Base-by-base conservation (phyloP, 2,329 filamentous ascomycete species). In the Xylaria sp. region DNA sequence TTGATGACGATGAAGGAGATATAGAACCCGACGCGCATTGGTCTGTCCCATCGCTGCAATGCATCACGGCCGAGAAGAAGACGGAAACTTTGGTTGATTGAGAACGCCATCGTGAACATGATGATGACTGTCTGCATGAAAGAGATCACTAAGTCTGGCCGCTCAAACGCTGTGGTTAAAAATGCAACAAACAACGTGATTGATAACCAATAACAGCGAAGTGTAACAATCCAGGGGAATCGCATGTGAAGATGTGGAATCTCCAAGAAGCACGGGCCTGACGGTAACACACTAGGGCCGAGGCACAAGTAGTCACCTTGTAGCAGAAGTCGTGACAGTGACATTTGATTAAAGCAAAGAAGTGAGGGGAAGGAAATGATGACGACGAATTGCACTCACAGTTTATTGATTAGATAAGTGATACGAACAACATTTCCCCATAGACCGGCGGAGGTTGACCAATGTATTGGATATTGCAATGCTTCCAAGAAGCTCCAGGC, bases 171-270 rank as follows among this genome's bases (percentile, higher is more conserved):
- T 25, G 20, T 1, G 20, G 23, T 2, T 2, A 33, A 55, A 20
- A 15, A 18, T 36, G 33, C 33, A n/a, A 55, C 20, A 12, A 36
- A n/a, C 3, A 55, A 8, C 52, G 23, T 9, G 3, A 55, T 5
- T 23, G 28, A 36, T n/a, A 55, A 13, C 52, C 52, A 55, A 23
- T 6, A n/a, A 55, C n/a, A 54, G 13, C 36, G 13, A 33, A 62
- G 12, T 0, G 23, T 36, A 18, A n/a, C 46, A 9, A 43, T 18
- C 55, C 55, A 57, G n/a, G 28, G 18, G 23, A 62, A 62, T 31
- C 60, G 60, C 31, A 62, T 52, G 9, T 52, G 49, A 20, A 62
- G 60, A 54, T 51, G 20, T 55, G 60, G 60, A 28, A 62, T 43
- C 33, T 62, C 60, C 13, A 62, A n/a, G 36, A 54, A 62, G 25